These are phyloP conservation scores for Coniferiporia weirii DNA, from an alignment of 1,284 basidiomycete species.

Conservation along the genomic window DNA sequence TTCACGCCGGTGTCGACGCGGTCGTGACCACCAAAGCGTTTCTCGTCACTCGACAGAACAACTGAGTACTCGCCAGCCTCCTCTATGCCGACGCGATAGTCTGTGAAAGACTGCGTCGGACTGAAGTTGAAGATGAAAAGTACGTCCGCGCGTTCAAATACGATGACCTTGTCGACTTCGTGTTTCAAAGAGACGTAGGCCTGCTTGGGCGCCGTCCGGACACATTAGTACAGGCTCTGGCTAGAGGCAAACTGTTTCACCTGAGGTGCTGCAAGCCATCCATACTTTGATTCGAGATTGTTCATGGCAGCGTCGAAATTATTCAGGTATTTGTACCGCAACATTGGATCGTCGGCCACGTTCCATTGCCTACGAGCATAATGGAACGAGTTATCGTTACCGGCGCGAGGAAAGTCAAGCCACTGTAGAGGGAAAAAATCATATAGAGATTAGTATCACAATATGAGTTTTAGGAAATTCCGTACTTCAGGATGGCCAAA, in stretches of 20 bases:
- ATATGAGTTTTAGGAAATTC: conserved; percentile 5
- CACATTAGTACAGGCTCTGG: not conserved
- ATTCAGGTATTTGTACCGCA: conserved; percentile 92
- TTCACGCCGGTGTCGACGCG: conserved; percentile 64
- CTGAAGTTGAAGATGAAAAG: conserved; percentile 98
- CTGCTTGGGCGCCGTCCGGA: conserved; percentile 29
- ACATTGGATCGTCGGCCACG: conserved; percentile 77
- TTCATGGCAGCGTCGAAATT: conserved; percentile 96
- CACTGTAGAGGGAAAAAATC: conserved; percentile 55
- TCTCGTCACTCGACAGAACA: conserved; percentile 82
- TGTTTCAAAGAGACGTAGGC: conserved; percentile 92
- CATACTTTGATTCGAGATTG: conserved; percentile 68
- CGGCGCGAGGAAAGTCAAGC: conserved; percentile 97
- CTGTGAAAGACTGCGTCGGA: conserved; percentile 80
- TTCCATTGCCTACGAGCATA: conserved; percentile 96
- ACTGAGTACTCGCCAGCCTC: conserved; percentile 82
- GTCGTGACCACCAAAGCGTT: conserved; percentile 84
- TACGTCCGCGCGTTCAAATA: conserved; percentile 88
- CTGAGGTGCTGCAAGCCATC: conserved; percentile 84
- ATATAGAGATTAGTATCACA: not conserved
- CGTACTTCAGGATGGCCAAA: conserved; percentile 92
- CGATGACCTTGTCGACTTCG: conserved; percentile 88
- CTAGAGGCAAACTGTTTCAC: conserved; percentile 33
- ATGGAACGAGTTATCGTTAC: conserved; percentile 93
- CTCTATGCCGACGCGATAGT: conserved; percentile 92